Conservation (phyloP, 75 land plant genomes). For the Cupressus sempervirens region DNA sequence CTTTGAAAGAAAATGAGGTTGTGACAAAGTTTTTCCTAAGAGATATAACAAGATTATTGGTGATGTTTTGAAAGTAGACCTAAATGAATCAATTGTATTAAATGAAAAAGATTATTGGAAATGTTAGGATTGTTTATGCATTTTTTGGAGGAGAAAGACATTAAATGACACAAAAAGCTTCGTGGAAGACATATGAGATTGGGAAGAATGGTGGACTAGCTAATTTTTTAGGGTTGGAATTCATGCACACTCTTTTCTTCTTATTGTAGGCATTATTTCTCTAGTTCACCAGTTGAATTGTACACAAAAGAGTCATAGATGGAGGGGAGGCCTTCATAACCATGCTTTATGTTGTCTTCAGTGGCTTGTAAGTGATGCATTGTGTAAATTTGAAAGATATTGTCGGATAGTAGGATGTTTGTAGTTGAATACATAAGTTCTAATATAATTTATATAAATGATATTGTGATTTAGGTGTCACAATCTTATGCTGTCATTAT, state of each 20-base stretch:
- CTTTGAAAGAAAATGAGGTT: neutral
- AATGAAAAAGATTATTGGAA: constrained; percentile 60
- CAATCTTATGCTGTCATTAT: neutral
- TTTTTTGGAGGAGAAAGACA: constrained; percentile 79
- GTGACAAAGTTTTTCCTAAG: neutral
- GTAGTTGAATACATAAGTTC: neutral
- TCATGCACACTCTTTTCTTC: constrained; percentile 67
- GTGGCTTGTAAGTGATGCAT: constrained; percentile 74
- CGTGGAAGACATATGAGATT: constrained; percentile 58
- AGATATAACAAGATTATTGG: neutral
- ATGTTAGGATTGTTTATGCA: constrained; percentile 84
- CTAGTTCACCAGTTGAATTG: constrained; percentile 83
- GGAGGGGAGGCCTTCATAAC: constrained; percentile 99
- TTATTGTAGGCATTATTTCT: constrained; percentile 91
- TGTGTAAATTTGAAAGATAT: neutral
- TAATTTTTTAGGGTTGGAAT: constrained; percentile 88
- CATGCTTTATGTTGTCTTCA: constrained; percentile 93
- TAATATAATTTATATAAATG: too few relatives aligned
- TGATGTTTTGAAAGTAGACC: neutral
- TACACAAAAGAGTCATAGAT: constrained; percentile 65
- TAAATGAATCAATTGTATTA: neutral
- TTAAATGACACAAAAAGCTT: constrained; percentile 54
- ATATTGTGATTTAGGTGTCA: neutral
- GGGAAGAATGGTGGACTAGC: constrained; percentile 83
- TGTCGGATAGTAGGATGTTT: neutral